Conservation (phyloP, 768 basidiomycete genomes). For the Tulasnella calospora region DNA sequence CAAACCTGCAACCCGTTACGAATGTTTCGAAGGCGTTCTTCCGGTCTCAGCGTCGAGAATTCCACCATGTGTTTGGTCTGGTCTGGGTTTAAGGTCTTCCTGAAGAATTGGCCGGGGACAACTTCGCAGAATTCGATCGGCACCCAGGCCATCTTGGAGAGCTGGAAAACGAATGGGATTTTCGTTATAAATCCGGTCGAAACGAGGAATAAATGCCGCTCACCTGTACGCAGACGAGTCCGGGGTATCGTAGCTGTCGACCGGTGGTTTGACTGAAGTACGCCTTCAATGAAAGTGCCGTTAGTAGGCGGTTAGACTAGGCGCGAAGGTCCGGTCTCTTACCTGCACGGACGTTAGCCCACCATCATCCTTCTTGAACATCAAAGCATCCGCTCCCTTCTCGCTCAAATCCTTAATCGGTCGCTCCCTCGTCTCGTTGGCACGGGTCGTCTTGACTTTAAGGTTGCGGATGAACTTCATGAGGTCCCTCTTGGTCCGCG, state of each 20-base stretch:
- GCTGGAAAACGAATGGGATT: background rate
- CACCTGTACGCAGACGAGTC: slow-evolving; percentile 66
- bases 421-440: slow-evolving; percentile 39
- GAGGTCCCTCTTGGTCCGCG: slow-evolving; percentile 8
- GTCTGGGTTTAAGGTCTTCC: slow-evolving; percentile 64
- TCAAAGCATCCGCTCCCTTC: slow-evolving; percentile 50
- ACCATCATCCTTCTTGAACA: slow-evolving; percentile 57
- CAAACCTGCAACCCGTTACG: slow-evolving; percentile 49
- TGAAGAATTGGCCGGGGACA: slow-evolving; percentile 61
- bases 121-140: slow-evolving; percentile 66
- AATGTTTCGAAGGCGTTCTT: slow-evolving; percentile 54
- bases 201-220: too few species aligned
- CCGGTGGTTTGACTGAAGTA: slow-evolving; percentile 23
- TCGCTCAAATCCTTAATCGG: slow-evolving; percentile 57
- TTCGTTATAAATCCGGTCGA: background rate
- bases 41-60: slow-evolving; percentile 63
- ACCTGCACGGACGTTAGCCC: slow-evolving; percentile 33
- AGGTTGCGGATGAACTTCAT: slow-evolving; percentile 25
- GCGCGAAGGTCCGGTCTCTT: slow-evolving; percentile 28
- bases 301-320: slow-evolving; percentile 7
- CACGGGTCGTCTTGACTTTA: slow-evolving; percentile 19
- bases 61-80: slow-evolving; percentile 58
- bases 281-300: background rate
- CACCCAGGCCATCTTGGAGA: slow-evolving; percentile 44
- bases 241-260: slow-evolving; percentile 50